Percentiles rank a stretch among this genome's conserved stretches.
Evolutionary conservation across 225 moss, liverwort and hornwort genomes (phyloP).

Genomic region (Physcomitrium patens): DNA sequence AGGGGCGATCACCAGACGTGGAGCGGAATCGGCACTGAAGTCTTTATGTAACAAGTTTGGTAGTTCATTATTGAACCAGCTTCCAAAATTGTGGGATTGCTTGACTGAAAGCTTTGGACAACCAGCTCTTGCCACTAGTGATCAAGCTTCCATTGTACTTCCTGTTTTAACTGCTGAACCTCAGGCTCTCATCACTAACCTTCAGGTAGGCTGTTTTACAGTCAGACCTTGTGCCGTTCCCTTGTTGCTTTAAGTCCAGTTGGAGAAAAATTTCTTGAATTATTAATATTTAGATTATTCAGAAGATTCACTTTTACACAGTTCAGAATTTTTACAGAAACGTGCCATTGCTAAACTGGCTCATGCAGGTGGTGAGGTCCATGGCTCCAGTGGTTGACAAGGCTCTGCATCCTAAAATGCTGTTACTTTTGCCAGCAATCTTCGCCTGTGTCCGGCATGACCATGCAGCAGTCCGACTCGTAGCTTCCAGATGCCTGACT

Average conservation of each 20-base stretch:
- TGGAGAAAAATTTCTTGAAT: not conserved
- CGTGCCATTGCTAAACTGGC: conserved; percentile 22
- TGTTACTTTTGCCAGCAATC: conserved; percentile 77
- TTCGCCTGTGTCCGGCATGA: conserved; percentile 79
- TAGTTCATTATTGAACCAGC: conserved; percentile 70
- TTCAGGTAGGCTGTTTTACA: conserved; percentile 58
- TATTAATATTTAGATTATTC: not conserved
- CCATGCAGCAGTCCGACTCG: conserved; percentile 71
- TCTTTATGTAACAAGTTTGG: conserved; percentile 81
- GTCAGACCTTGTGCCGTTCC: not conserved
- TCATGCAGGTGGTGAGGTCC: conserved; percentile 76
- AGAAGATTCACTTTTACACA: not conserved
- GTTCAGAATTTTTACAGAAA: not conserved
- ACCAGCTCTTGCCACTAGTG: conserved; percentile 38
- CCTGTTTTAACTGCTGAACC: conserved; percentile 74
- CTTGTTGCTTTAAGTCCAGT: not conserved
- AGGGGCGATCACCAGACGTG: conserved; percentile 84
- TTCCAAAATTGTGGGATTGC: conserved; percentile 94
- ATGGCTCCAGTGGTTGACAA: conserved; percentile 72
- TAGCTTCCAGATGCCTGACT: conserved; percentile 83
- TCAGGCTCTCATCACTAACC: conserved; percentile 78
- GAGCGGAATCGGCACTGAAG: conserved; percentile 78
- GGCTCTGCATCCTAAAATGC: conserved; percentile 51
- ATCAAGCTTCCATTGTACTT: conserved; percentile 40
- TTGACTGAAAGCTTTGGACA: conserved; percentile 84